Conservation (phyloP, 176 grass and related monocot genomes). For the Dactylis glomerata region DNA sequence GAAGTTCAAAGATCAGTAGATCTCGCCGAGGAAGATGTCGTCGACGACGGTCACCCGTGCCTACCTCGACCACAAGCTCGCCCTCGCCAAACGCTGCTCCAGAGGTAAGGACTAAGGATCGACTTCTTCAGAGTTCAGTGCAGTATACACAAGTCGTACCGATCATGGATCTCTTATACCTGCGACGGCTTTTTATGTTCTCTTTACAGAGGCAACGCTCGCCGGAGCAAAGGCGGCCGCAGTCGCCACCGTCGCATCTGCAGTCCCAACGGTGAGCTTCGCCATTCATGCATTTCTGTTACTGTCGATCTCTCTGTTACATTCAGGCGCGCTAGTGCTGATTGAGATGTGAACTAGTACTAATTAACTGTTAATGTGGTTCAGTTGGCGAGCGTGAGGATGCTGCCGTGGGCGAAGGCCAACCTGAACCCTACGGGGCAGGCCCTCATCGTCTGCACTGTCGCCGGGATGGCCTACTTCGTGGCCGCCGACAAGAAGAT, state of each 20-base stretch:
- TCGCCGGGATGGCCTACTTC: slow-evolving; percentile 71
- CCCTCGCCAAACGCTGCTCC: slow-evolving; percentile 66
- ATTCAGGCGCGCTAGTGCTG: background rate
- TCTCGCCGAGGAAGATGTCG: background rate
- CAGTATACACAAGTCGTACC: background rate
- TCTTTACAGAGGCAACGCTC: slow-evolving; percentile 47
- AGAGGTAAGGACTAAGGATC: slow-evolving; percentile 16
- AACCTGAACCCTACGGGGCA: slow-evolving; percentile 70
- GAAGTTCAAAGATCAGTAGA: background rate
- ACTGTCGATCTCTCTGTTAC: background rate
- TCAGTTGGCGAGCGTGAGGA: slow-evolving; percentile 64
- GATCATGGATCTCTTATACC: background rate
- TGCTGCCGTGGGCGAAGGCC: slow-evolving; percentile 66
- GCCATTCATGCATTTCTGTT: background rate
- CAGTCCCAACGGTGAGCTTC: slow-evolving; percentile 52
- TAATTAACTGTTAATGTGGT: background rate
- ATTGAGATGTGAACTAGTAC: background rate
- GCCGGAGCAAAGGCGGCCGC: slow-evolving; percentile 60
- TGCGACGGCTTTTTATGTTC: background rate
- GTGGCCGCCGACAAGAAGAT: slow-evolving; percentile 63
- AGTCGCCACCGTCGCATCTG: slow-evolving; percentile 39
- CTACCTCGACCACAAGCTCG: slow-evolving; percentile 58
- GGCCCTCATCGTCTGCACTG: slow-evolving; percentile 61
- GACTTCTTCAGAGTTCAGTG: background rate
- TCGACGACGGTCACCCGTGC: slow-evolving; percentile 42